A percentile compares a stretch with the other conserved stretches of the same genome.
These are phyloP conservation scores for Takashimella tepidaria DNA, from an alignment of 1,284 basidiomycete genomes.

Conservation along the genomic window DNA sequence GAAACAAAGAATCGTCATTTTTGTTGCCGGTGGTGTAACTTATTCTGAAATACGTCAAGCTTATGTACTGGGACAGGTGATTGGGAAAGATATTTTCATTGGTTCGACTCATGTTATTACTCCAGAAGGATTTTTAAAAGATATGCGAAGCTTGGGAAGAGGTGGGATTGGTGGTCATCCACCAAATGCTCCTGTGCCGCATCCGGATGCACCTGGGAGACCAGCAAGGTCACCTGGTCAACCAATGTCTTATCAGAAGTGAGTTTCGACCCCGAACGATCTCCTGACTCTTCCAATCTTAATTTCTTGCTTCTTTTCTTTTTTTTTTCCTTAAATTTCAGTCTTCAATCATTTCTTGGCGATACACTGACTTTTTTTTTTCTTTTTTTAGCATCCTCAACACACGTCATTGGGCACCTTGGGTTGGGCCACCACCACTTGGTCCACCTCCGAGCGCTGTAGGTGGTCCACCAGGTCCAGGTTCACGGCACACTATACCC, in stretches of 20 bases:
- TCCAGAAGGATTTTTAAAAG: constrained; percentile 77
- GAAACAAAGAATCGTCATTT: constrained; percentile 80
- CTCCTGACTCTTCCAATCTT: constrained; percentile 2
- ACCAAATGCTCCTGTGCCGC: constrained; percentile 62
- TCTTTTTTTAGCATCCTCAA: constrained; percentile 46
- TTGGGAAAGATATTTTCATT: constrained; percentile 86
- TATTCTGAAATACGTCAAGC: constrained; percentile 89
- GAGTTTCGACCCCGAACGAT: constrained; percentile 5
- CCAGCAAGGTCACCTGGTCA: constrained; percentile 59
- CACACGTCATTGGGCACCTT: constrained; percentile 42
- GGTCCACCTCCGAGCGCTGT: constrained; percentile 29
- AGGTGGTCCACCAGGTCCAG: constrained; percentile 7
- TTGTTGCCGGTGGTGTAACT: constrained; percentile 92
- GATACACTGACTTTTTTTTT: too few relatives aligned
- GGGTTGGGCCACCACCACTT: constrained; percentile 43
- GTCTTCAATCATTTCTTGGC: too few relatives aligned
- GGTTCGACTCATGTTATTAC: constrained; percentile 86
- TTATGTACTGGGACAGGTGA: constrained; percentile 67
- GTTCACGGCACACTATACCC: constrained; percentile 14
- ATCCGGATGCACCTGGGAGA: constrained; percentile 45
- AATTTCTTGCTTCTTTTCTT: too few relatives aligned
- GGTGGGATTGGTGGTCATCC: constrained; percentile 61
- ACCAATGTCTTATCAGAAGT: constrained; percentile 63
- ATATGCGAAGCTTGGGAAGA: constrained; percentile 77
- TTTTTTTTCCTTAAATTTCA: too few relatives aligned